Evolutionary conservation across 2,329 filamentous ascomycete genomes (phyloP), one percentile per base, ranked within the genome.

Genomic region (Cladosporium sp.): DNA sequence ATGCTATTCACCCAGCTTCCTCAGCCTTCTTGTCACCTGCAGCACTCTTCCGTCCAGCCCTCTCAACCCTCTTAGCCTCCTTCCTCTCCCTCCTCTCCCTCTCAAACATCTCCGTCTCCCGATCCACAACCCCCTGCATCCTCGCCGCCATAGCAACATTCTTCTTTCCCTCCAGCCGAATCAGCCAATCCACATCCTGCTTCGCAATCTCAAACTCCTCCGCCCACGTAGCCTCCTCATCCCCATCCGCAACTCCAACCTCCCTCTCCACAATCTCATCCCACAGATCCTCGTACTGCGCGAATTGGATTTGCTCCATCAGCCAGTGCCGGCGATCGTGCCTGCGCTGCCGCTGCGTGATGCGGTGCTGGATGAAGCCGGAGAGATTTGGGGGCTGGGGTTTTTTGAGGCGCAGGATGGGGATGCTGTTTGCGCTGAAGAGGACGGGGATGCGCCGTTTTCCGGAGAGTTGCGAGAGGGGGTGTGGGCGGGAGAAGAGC

Each of bases 371-470:
- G 2, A 93, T 71, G 18, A 89, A 81, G 10, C 84, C 78, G n/a
- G 82, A 84, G 23, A 93, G 76, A n/a, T 77, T 76, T 0, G 74
- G 73, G 2, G 88, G 84, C 75, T 93, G 89, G 5, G 88, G 88
- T 75, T 90, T 91, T 67, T 80, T 83, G 53, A 89, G 77, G 39
- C 91, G 86, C 30, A 94, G 75, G 71, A 93, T 89, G 0, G 89
- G 86, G 26, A 88, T 76, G 28, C 82, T 82, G 36, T 63, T 64
- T 2, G 87, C 82, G 4, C 84, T 82, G 34, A 84, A 79, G 1
- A 92, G 73, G 1, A 79, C 78, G 0, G 91, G 91, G 2, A 91
- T 81, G 54, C 84, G 81, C 25, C 89, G 84, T 7, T 77, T 77
- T 11, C 84, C 84, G 14, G 77, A 77, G 1, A 91, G 68, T 48